phyloP scores from a whole-genome alignment of 2,329 filamentous ascomycete genomes.

The Hyphodiscus sp. region DNA sequence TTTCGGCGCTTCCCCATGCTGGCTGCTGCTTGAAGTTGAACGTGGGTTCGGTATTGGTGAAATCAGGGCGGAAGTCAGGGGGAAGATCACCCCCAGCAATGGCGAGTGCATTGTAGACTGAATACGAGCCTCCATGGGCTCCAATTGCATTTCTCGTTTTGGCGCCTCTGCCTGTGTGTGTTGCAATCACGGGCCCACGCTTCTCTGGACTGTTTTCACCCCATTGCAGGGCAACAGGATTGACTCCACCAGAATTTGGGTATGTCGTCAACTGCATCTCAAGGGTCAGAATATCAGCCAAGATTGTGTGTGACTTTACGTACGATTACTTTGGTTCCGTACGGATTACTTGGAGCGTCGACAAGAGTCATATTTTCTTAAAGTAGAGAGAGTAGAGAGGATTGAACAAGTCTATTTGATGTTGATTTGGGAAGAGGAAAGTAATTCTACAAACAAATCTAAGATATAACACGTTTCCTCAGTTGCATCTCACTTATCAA shows the following conservation, averaged over 20 bases:
- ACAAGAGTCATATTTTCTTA: too few species aligned
- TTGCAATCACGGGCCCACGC: slow-evolving; percentile 85
- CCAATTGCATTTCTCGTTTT: slow-evolving; percentile 50
- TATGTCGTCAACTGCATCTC: slow-evolving; percentile 50
- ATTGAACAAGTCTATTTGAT: too few species aligned
- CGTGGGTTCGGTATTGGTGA: slow-evolving; percentile 87
- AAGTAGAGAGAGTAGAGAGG: too few species aligned
- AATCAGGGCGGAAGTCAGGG: slow-evolving; percentile 46
- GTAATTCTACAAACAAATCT: too few species aligned
- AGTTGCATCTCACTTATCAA: too few species aligned
- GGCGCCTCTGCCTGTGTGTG: slow-evolving; percentile 25
- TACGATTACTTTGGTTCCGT: too few species aligned
- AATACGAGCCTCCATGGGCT: slow-evolving; percentile 84
- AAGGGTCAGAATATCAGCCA: too few species aligned
- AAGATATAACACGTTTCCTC: too few species aligned
- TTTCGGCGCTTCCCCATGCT: slow-evolving; percentile 82
- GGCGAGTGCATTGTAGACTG: slow-evolving; percentile 89
- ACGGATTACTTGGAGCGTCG: too few species aligned
- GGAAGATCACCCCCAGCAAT: slow-evolving; percentile 80
- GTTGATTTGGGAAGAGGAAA: too few species aligned
- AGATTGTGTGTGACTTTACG: too few species aligned
- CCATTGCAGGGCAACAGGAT: slow-evolving; percentile 85
- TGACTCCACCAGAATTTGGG: slow-evolving; percentile 87
- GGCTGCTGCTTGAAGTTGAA: slow-evolving; percentile 81
- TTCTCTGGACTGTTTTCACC: slow-evolving; percentile 67